Conservation (phyloP, 2,329 filamentous ascomycete species). For the Aspergillus neotritici region DNA sequence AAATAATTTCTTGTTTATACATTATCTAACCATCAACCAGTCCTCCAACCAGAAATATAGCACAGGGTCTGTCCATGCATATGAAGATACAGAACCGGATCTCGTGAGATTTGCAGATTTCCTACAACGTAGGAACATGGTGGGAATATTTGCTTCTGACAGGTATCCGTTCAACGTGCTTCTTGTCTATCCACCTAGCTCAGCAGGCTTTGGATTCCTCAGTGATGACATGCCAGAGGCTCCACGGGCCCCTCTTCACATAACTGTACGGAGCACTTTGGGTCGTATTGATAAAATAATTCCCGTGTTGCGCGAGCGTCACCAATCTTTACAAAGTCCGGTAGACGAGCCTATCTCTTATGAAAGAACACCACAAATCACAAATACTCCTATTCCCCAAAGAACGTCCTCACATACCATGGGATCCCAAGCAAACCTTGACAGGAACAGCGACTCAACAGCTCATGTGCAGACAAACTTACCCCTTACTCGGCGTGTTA, state of each 20-base stretch:
- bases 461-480: no score
- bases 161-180: constrained; percentile 12
- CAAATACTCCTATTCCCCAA: no score
- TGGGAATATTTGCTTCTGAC: constrained; percentile 27
- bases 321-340: no score
- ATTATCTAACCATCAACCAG: neutral
- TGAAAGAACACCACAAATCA: no score
- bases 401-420: no score
- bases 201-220: constrained; percentile 23
- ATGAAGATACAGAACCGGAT: constrained; percentile 23
- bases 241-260: constrained; percentile 13
- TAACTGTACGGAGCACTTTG: constrained; percentile 19
- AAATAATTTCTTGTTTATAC: neutral
- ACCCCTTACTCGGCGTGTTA: no score
- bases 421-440: no score
- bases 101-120: constrained; percentile 24
- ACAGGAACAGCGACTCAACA: no score
- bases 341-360: no score
- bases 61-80: constrained; percentile 33
- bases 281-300: constrained; percentile 1
- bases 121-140: constrained; percentile 20
- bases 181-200: constrained; percentile 26
- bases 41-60: constrained; percentile 12
- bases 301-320: no score
- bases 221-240: constrained; percentile 2